Base-by-base conservation (phyloP, 2,329 filamentous ascomycete species). In the Aspergillus sp. region DNA sequence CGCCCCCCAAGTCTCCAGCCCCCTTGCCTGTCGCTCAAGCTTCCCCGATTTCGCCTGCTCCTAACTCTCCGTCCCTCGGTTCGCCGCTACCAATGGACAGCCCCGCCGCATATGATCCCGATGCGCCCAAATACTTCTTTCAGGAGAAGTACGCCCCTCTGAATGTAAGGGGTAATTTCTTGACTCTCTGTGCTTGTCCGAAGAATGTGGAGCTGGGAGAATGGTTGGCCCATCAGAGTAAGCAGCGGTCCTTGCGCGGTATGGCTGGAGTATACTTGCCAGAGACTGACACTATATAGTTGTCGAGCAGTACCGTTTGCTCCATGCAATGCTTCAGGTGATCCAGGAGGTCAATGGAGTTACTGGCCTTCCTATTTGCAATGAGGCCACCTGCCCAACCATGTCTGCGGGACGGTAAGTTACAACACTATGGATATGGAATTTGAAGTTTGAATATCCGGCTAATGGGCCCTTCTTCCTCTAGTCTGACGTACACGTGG, bases 141-240 rank as follows among this genome's bases (percentile, higher is more conserved):
- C 70, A 73, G 55, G 73, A 76, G 61, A 75, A 74, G 59, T 75
- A 75, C 51, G 84, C 86, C 47, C 87, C 85, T 65, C 83, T 95
- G 62, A 95, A 95, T 56, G 90, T 96, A 62, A 95, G 91, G 74
- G 91, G 91, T 50, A 97, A 96, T 74, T 96, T 97, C 66, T 89
- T 95, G 85, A 96, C 91, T 9, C 73, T 97, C 50, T 94, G 90
- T 61, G 89, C 90, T 44, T 86, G 90, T 64, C 91, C 91, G 19
- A 90, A 91, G 74, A 90, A 93, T 48, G 88, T 96, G 41, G 91
- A 96, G 62, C 83, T 89, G 65, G 91, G 89, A 56, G 91, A 97
- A 71, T 97, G 91, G 91, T 80, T 96, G 59, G 90, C 90, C 53
- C 89, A 96, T 69, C 91, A 96, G 77, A 84, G 91, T 95, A 77